A percentile compares a stretch with the other conserved stretches of the same genome.
Evolutionary conservation across 306 rosid species (phyloP).

Genomic region (Calophaca sinica): DNA sequence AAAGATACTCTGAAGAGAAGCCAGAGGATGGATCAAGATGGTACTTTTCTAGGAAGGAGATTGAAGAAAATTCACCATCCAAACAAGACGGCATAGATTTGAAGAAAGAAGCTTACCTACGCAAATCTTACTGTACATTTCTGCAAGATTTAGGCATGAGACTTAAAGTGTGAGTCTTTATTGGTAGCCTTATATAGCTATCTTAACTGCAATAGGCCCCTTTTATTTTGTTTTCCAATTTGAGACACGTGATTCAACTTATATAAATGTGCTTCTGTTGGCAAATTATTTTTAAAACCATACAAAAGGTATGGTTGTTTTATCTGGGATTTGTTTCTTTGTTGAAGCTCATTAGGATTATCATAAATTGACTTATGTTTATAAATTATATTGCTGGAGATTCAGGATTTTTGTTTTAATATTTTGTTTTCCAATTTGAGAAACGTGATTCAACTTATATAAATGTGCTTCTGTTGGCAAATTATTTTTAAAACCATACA

Average conservation of each 20-base stretch:
- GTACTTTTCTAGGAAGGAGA: conserved; percentile 90
- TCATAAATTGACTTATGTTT: conserved; percentile 19
- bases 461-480: not conserved
- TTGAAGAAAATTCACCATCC: conserved; percentile 93
- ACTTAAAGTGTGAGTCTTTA: conserved; percentile 88
- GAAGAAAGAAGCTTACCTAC: conserved; percentile 92
- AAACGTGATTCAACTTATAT: not conserved
- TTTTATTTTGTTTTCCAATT: not conserved
- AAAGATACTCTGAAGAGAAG: conserved; percentile 53
- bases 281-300: conserved; percentile 5
- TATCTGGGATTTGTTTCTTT: conserved; percentile 21
- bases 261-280: not conserved
- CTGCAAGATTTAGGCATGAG: conserved; percentile 97
- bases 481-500: conserved; percentile 14
- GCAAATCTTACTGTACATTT: conserved; percentile 93
- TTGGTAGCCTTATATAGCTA: conserved; percentile 13
- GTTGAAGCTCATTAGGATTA: conserved; percentile 25
- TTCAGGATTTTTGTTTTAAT: not conserved
- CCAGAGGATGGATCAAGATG: conserved; percentile 66
- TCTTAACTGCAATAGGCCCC: conserved; percentile 28
- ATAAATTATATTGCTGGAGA: conserved; percentile 6
- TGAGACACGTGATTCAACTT: conserved; percentile 11
- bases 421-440: conserved; percentile 9
- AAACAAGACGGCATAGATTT: conserved; percentile 85
- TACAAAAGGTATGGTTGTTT: conserved; percentile 26